Percentiles rank a stretch among this genome's conserved stretches.
Conservation (phyloP, 176 grass and related monocot species). For the Zoysia pacifica region DNA sequence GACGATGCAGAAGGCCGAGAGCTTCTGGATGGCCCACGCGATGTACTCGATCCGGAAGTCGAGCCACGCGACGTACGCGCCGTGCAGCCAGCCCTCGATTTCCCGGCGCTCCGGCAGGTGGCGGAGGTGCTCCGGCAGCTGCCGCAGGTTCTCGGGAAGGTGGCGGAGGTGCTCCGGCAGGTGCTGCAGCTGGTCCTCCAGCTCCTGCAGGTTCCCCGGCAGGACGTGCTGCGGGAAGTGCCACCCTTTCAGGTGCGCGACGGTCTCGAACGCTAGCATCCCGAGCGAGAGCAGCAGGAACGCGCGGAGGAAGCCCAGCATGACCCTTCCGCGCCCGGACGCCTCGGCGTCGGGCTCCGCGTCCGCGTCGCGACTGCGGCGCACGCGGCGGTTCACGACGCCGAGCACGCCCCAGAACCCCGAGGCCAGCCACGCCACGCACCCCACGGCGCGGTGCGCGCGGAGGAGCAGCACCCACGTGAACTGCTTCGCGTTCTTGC, state of each 20-base stretch:
- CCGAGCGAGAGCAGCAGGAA: conserved; percentile 71
- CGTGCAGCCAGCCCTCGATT: conserved; percentile 80
- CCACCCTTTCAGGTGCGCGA: conserved; percentile 82
- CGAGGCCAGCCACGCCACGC: conserved; percentile 68
- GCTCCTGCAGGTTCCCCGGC: conserved; percentile 47
- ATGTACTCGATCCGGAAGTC: conserved; percentile 78
- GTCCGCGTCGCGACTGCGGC: conserved; percentile 43
- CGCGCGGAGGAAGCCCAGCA: conserved; percentile 67
- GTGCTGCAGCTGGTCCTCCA: conserved; percentile 63
- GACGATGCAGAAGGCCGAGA: conserved; percentile 76
- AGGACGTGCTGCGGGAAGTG: conserved; percentile 51
- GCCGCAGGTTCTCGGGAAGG: conserved; percentile 48
- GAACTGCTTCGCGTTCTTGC: conserved; percentile 95
- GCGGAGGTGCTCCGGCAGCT: conserved; percentile 57
- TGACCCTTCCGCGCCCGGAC: conserved; percentile 44
- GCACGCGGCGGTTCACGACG: conserved; percentile 63
- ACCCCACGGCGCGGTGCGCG: conserved; percentile 85
- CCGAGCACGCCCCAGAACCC: conserved; percentile 72
- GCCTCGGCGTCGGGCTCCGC: conserved; percentile 56
- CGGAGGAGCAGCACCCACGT: conserved; percentile 88
- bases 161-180: conserved; percentile 60
- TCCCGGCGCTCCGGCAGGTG: conserved; percentile 57
- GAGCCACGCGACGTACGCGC: conserved; percentile 79
- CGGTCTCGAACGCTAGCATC: conserved; percentile 67
- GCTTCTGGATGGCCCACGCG: conserved; percentile 69